A percentile compares a stretch with the other conserved stretches of the same genome.
phyloP scores from a whole-genome alignment of 768 basidiomycete species.

The Termitomyces sp. region DNA sequence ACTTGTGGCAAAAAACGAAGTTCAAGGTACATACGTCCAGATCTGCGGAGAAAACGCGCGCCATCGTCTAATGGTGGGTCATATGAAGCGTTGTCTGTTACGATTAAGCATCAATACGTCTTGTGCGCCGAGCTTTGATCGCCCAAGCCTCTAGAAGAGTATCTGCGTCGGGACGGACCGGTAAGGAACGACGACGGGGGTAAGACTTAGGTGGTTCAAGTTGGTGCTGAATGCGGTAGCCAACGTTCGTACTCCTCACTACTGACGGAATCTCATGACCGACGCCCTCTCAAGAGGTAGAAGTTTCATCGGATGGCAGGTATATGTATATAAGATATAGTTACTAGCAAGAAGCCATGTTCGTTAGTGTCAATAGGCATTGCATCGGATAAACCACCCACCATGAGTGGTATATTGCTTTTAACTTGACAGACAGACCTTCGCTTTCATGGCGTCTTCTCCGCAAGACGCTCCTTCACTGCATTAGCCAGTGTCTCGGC shows the following conservation, averaged over 20 bases:
- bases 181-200: slow-evolving; percentile 1
- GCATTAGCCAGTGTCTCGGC: slow-evolving; percentile 51
- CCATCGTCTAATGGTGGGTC: slow-evolving; percentile 9
- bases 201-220: neutral
- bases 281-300: slow-evolving; percentile 5
- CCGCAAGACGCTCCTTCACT: slow-evolving; percentile 49
- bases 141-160: slow-evolving; percentile 5
- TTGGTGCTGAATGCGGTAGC: neutral
- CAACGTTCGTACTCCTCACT: slow-evolving; percentile 6
- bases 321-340: slow-evolving; percentile 5
- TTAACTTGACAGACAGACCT: neutral
- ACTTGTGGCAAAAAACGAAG: slow-evolving; percentile 22
- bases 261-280: slow-evolving; percentile 2
- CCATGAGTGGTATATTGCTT: slow-evolving; percentile 1
- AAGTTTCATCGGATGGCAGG: slow-evolving; percentile 4
- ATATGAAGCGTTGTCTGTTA: slow-evolving; percentile 13
- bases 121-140: slow-evolving; percentile 10
- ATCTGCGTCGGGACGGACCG: slow-evolving; percentile 3
- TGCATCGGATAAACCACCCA: neutral
- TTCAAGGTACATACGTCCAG: slow-evolving; percentile 22
- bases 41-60: slow-evolving; percentile 30
- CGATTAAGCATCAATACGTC: slow-evolving; percentile 14
- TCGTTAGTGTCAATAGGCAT: neutral
- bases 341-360: neutral
- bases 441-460: neutral